Base-by-base conservation (phyloP, 2,329 filamentous ascomycete species). In the Fusarium heterosporum region DNA sequence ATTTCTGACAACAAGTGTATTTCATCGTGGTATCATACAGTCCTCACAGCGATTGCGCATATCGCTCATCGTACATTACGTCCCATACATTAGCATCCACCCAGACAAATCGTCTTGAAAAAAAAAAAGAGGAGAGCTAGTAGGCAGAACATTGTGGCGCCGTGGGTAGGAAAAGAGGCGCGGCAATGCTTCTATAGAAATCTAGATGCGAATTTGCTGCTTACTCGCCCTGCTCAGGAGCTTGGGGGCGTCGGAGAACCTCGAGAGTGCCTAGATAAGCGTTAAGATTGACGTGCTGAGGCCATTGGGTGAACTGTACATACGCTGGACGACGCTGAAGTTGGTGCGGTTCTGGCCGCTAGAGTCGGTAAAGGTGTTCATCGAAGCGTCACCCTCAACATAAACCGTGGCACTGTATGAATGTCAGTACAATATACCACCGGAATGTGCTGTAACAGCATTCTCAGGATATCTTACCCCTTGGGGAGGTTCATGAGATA, bases 301-400 rank as follows among this genome's bases (percentile, higher is more conserved):
- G 14, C 43, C 29, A 36, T 19, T 38, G 56, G 61, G 17, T 53
- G 29, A 28, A 39, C 38, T 28, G n/a, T 22, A 84, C 92, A 75
- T 88, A 97, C 95, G 90, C 82, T 97, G 93, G 49, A 90, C 79
- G 73, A 98, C 83, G 79, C 83, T 94, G 74, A 97, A 77, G 48
- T 81, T 75, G 54, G 79, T 86, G 70, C 83, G 84, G 72, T 82
- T 86, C 79, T 90, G 90, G 77, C 92, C 92, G 45, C 96, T 91
- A 57, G 82, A 77, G 71, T 91, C 89, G 70, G 90, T 86, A 76
- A 88, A 95, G 42, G 78, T 82, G 71, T 81, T 84, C 81, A 95
- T 88, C 69, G 81, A 82, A 64, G 90, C 91, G 64, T 97, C 93
- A 42, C 91, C 94, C 78, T 98, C 95, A 48, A 98, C 83, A 74